These are phyloP conservation scores for Backusella morwellensis DNA, from an alignment of 192 early-diverging fungal species.

Conservation along the genomic window DNA sequence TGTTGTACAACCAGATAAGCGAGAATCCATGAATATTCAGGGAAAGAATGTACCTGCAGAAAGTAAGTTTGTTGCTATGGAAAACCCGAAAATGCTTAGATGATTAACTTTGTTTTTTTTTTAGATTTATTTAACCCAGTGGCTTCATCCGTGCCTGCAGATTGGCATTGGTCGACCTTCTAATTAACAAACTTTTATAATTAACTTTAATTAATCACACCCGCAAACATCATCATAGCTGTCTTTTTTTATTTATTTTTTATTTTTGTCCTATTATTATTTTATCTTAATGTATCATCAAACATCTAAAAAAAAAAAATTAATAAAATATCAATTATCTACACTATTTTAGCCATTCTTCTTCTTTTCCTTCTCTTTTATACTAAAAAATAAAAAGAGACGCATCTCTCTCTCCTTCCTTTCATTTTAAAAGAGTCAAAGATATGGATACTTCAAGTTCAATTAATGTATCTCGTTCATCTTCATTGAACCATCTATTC, in stretches of 20 bases:
- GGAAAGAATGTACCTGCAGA: conserved; percentile 14
- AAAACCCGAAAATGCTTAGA: background rate
- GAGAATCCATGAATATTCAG: background rate
- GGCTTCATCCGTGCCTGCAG: conserved; percentile 18
- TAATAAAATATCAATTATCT: background rate
- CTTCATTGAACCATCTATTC: conserved; percentile 1
- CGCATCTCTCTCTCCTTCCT: background rate
- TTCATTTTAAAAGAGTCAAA: background rate
- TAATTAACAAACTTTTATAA: conserved; percentile 12
- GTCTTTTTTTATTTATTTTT: background rate
- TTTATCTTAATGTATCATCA: background rate
- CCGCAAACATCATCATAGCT: background rate
- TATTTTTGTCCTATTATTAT: background rate
- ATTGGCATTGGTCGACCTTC: conserved; percentile 38
- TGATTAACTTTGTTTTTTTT: background rate
- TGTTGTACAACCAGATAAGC: conserved; percentile 15
- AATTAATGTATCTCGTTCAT: conserved; percentile 7
- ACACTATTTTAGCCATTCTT: background rate
- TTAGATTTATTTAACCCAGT: conserved; percentile 15
- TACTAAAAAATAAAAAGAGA: background rate
- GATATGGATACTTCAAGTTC: background rate
- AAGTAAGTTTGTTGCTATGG: conserved; percentile 1
- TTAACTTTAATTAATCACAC: conserved; percentile 5
- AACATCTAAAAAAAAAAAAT: background rate
- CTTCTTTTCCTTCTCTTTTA: background rate